Percentiles rank a stretch among this genome's conserved stretches.
Conservation (phyloP, 1,284 basidiomycete genomes). For the Ganoderma resinaceum region DNA sequence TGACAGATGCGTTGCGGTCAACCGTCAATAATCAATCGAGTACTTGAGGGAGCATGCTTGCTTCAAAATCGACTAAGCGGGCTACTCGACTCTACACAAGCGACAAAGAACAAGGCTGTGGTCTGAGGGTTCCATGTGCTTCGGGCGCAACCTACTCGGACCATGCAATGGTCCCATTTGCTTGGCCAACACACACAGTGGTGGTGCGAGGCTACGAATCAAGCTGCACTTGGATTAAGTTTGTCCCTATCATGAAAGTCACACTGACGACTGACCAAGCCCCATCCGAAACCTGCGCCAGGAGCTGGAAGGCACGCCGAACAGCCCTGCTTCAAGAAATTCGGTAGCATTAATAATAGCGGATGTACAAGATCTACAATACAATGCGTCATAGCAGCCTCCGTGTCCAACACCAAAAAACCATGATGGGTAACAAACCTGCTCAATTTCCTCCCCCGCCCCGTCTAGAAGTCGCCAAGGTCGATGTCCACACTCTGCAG, state of each 20-base stretch:
- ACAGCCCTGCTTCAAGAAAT: neutral
- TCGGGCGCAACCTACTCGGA: too few relatives aligned
- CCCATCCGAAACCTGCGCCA: neutral
- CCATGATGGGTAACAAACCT: neutral
- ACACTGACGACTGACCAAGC: neutral
- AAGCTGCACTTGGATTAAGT: neutral
- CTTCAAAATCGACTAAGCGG: too few relatives aligned
- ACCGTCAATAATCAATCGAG: neutral
- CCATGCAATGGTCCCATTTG: too few relatives aligned
- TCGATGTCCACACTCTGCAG: slow-evolving; percentile 78
- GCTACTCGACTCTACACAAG: too few relatives aligned
- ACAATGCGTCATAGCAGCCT: neutral
- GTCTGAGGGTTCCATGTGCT: too few relatives aligned
- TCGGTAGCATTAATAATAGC: neutral
- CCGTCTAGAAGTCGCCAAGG: slow-evolving; percentile 72
- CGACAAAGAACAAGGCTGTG: too few relatives aligned
- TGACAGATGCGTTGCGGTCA: neutral
- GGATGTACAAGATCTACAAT: slow-evolving; percentile 3
- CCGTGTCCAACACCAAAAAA: slow-evolving; percentile 3
- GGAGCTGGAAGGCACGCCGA: neutral
- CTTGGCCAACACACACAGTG: neutral
- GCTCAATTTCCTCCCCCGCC: neutral
- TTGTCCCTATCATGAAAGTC: neutral
- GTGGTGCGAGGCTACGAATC: too few relatives aligned
- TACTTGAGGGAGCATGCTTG: too few relatives aligned